Evolutionary conservation across 176 grass and related monocot genomes (phyloP).

Genomic region (Musa beccarii): DNA sequence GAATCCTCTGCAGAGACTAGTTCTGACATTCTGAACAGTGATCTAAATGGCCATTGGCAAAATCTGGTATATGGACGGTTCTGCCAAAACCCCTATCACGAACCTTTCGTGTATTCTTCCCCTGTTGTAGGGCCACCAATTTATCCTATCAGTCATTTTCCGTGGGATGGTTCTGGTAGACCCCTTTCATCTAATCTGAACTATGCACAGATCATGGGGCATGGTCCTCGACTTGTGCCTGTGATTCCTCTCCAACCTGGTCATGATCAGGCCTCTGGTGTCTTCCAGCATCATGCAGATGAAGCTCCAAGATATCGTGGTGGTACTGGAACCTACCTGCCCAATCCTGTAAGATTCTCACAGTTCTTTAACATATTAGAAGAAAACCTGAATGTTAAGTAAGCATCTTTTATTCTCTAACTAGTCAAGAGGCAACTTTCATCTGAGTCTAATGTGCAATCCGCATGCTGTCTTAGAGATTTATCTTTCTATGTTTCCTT

Average conservation of each 20-base stretch:
- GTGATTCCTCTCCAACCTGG: slow-evolving; percentile 48
- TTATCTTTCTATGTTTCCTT: too few relatives aligned
- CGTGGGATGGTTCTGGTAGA: slow-evolving; percentile 67
- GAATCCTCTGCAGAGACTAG: slow-evolving; percentile 48
- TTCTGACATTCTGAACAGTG: slow-evolving; percentile 76
- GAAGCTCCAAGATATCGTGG: slow-evolving; percentile 75
- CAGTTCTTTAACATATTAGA: neutral
- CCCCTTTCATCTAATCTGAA: slow-evolving; percentile 50
- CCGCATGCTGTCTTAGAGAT: too few relatives aligned
- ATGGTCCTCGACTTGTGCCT: slow-evolving; percentile 45
- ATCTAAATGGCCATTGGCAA: slow-evolving; percentile 47
- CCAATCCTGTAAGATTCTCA: slow-evolving; percentile 69
- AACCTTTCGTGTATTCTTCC: slow-evolving; percentile 27
- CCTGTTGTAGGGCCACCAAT: slow-evolving; percentile 35
- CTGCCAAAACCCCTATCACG: slow-evolving; percentile 49
- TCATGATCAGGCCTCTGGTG: slow-evolving; percentile 37
- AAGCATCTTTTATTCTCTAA: neutral
- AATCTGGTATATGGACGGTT: slow-evolving; percentile 65
- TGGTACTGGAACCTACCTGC: slow-evolving; percentile 88
- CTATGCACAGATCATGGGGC: slow-evolving; percentile 43
- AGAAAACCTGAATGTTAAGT: neutral
- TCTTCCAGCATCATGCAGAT: slow-evolving; percentile 36
- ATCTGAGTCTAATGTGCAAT: too few relatives aligned
- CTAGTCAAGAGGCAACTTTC: too few relatives aligned
- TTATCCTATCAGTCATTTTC: slow-evolving; percentile 50